Percentiles rank a stretch among this genome's conserved stretches.
Conservation (phyloP, 306 rosid genomes). For the Gastrolobium villosum region DNA sequence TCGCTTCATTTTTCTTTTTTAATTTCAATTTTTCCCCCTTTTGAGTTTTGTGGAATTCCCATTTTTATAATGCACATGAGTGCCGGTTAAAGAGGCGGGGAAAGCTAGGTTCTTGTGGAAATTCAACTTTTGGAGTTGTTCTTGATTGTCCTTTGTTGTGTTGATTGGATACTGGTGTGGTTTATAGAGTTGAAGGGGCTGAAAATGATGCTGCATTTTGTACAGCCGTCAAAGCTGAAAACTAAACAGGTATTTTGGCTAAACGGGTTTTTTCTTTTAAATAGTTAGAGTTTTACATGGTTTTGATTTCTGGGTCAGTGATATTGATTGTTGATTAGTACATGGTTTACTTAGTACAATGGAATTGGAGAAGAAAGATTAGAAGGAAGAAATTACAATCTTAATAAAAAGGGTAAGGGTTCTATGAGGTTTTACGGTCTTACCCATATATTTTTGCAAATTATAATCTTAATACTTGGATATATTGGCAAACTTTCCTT, state of each 20-base stretch:
- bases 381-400: neutral
- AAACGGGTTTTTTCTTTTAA: neutral
- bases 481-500: conserved; percentile 14
- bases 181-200: conserved; percentile 3
- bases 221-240: conserved; percentile 70
- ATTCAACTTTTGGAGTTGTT: neutral
- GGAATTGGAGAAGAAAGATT: neutral
- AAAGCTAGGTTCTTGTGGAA: neutral
- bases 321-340: conserved; percentile 3
- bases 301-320: conserved; percentile 11
- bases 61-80: neutral
- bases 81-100: neutral
- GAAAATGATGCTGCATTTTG: conserved; percentile 77
- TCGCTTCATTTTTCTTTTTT: neutral
- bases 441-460: neutral
- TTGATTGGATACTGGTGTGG: neutral
- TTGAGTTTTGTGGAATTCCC: neutral
- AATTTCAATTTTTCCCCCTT: neutral
- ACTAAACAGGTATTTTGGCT: conserved; percentile 69
- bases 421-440: too few relatives aligned
- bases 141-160: neutral
- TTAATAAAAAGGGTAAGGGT: too few relatives aligned
- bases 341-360: neutral
- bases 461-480: neutral
- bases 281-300: neutral